These are phyloP conservation scores for Clarireedia homoeocarpa DNA, from an alignment of 2,329 filamentous ascomycete genomes.

Conservation along the genomic window DNA sequence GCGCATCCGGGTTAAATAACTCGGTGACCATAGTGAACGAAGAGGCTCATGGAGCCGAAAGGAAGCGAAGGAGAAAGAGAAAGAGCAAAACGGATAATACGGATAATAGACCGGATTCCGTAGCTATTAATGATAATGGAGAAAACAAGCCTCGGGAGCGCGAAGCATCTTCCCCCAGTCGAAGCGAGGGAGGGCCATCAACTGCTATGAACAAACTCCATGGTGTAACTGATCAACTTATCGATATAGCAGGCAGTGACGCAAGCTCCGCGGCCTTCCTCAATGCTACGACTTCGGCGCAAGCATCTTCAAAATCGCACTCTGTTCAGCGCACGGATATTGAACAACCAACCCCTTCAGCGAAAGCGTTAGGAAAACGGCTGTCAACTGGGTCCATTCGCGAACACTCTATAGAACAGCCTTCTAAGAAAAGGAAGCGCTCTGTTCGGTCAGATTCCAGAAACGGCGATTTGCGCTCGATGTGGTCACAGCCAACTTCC, in stretches of 20 bases:
- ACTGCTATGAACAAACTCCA: too few species aligned
- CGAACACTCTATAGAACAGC: slow-evolving; percentile 6
- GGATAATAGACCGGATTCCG: background rate
- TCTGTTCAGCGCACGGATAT: too few species aligned
- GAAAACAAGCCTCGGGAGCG: background rate
- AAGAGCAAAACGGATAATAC: background rate
- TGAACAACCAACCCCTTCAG: background rate
- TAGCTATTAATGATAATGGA: background rate
- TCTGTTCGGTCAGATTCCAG: slow-evolving; percentile 6
- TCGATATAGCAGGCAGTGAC: background rate
- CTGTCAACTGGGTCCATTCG: slow-evolving; percentile 9
- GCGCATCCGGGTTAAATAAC: too few species aligned
- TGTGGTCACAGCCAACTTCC: background rate
- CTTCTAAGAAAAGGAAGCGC: slow-evolving; percentile 11
- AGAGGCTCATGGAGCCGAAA: background rate
- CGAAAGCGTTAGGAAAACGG: slow-evolving; percentile 22
- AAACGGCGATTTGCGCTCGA: slow-evolving; percentile 5
- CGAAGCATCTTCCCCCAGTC: too few species aligned
- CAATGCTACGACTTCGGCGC: background rate
- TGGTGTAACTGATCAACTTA: background rate
- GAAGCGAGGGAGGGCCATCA: too few species aligned
- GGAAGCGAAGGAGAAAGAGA: background rate
- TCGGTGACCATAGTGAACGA: background rate
- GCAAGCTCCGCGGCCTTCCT: slow-evolving; percentile 2
- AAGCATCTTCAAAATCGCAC: background rate